Percentiles rank a stretch among this genome's conserved stretches.
Evolutionary conservation across 257 asterid genomes (phyloP).

Genomic region (Anisodus tanguticus): DNA sequence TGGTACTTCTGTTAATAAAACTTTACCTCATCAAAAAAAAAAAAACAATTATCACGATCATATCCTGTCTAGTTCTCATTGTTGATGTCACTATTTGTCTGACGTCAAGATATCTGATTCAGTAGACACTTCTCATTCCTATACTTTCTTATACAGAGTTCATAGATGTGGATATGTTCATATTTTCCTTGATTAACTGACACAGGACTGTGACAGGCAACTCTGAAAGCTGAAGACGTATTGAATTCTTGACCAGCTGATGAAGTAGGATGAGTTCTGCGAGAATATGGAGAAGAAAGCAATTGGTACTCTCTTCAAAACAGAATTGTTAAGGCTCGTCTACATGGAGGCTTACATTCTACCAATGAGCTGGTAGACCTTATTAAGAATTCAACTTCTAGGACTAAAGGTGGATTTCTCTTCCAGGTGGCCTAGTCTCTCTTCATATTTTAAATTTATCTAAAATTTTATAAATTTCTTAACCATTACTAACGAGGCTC

Average conservation of each 20-base stretch:
- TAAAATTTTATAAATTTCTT: background rate
- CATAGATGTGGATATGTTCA: conserved; percentile 31
- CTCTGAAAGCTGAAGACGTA: conserved; percentile 89
- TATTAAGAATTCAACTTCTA: conserved; percentile 70
- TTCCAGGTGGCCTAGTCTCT: conserved; percentile 2
- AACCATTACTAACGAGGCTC: background rate
- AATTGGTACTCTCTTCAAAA: conserved; percentile 81
- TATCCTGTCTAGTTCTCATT: background rate
- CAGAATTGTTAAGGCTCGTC: conserved; percentile 78
- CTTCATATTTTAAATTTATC: background rate
- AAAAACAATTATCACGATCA: background rate
- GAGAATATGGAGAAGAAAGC: conserved; percentile 96
- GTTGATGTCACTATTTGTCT: conserved; percentile 4
- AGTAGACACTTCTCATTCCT: background rate
- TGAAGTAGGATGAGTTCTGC: conserved; percentile 80
- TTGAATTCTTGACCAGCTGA: conserved; percentile 89
- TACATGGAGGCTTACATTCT: conserved; percentile 82
- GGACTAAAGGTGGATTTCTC: conserved; percentile 62
- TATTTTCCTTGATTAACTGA: conserved; percentile 52
- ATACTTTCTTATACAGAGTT: background rate
- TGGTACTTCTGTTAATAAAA: too few relatives aligned
- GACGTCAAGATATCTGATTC: background rate
- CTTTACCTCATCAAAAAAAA: too few relatives aligned
- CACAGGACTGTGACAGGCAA: conserved; percentile 82
- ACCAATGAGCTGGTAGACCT: conserved; percentile 81